A percentile compares a stretch with the other conserved stretches of the same genome.
Conservation (phyloP, 495 filamentous ascomycete species). For the Aspergillus hancockii region DNA sequence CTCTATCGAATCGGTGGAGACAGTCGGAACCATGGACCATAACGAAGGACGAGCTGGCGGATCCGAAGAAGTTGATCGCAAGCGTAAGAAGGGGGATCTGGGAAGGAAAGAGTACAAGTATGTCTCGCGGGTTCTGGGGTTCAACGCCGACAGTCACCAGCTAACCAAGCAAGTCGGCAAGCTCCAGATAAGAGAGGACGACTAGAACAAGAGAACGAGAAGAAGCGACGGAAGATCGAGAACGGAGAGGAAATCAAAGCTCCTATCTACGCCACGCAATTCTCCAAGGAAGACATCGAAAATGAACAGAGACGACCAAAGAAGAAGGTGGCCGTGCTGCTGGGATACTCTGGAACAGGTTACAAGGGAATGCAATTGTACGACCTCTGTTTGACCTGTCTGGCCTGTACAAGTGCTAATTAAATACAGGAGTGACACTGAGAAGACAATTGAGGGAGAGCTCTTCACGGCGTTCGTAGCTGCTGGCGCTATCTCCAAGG, state of each 20-base stretch:
- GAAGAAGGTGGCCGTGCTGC: conserved; percentile 90
- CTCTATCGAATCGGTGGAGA: not conserved
- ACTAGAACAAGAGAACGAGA: conserved; percentile 53
- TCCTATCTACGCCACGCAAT: conserved; percentile 56
- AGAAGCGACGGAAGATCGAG: conserved; percentile 60
- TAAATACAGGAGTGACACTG: conserved; percentile 55
- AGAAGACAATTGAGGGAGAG: conserved; percentile 97
- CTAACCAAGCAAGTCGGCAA: conserved; percentile 67
- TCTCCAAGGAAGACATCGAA: conserved; percentile 77
- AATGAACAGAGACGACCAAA: conserved; percentile 85
- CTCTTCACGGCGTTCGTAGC: conserved; percentile 87
- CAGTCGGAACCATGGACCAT: conserved; percentile 39
- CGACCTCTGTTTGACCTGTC: conserved; percentile 4
- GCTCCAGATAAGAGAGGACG: conserved; percentile 64
- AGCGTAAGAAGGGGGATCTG: conserved; percentile 64
- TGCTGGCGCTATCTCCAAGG: conserved; percentile 91
- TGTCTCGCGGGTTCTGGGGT: conserved; percentile 18
- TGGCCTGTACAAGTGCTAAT: conserved; percentile 5
- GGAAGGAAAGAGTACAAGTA: conserved; percentile 68
- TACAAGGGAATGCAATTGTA: conserved; percentile 95
- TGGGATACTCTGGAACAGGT: conserved; percentile 95
- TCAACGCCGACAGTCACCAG: conserved; percentile 22
- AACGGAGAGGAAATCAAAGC: conserved; percentile 40
- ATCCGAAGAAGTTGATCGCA: conserved; percentile 41
- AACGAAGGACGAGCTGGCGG: conserved; percentile 38